Base-by-base conservation (phyloP, 495 filamentous ascomycete species). In the Neurospora pannonica region DNA sequence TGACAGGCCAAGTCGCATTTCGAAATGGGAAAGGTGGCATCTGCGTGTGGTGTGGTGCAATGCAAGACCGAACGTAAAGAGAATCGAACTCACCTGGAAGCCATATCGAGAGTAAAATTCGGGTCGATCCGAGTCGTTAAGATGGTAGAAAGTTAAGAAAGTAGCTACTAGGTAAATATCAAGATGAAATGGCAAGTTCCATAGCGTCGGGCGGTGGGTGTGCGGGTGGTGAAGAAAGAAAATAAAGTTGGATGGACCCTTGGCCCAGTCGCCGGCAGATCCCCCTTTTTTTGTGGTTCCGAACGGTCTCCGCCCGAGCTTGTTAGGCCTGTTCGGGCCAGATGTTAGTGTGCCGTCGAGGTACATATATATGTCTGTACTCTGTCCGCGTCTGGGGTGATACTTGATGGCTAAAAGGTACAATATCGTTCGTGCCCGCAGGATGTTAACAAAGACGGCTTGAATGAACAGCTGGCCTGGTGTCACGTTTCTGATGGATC, bases 81-180 rank as follows among this genome's bases (percentile, higher is more conserved):
- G 19, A 39, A 17, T n/a, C 17, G 21, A 15, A 74, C 76, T 76
- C 54, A 78, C 77, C 77, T 77, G 11, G 77, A 78, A 74, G 77
- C 77, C 77, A 78, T 78, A 9, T 70, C 75, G 72, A 71, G 48
- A 69, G 19, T 5, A 9, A 34, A 19, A 31, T n/a, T 72, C 43
- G 17, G 5, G 42, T 46, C 21, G 10, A 28, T 70, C 34, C n/a
- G n/a, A 19, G 62, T n/a, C 21, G 42, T 71, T 28, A 17, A 19
- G 13, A 34, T 10, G 42, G 19, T 4, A 39, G 21, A 71, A n/a
- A n/a, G n/a, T n/a, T 28, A 73, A 36, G 7, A 10, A 73, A 8
- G 4, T 15, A 54, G 46, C 19, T 31, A 36, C 1, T 31, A 19
- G 4, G 17, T 17, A 42, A 31, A 24, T 36, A 31, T 36, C n/a